Conservation (phyloP, 768 basidiomycete species). For the Lactarius quietus region DNA sequence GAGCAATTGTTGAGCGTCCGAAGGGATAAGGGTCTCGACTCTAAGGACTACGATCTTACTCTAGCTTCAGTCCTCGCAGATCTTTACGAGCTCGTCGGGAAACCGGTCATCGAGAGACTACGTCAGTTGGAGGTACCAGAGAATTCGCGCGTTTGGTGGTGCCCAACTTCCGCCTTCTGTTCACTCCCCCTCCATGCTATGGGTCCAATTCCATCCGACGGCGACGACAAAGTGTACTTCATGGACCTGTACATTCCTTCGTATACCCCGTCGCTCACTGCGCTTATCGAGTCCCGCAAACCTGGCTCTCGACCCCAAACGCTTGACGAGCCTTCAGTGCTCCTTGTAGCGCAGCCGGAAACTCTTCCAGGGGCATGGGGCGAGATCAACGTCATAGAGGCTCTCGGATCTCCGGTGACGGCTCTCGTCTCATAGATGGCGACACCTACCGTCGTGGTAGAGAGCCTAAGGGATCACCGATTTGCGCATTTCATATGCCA, state of each 20-base stretch:
- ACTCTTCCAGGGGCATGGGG: not conserved
- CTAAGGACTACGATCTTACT: not conserved
- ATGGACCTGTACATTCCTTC: not conserved
- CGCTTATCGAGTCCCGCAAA: not conserved
- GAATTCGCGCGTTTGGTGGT: not conserved
- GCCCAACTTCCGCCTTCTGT: not conserved
- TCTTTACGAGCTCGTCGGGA: not conserved
- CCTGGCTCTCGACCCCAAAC: not conserved
- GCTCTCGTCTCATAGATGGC: not conserved
- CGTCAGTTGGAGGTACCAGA: not conserved
- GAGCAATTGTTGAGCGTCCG: too few relatives aligned
- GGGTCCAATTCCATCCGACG: slow-evolving; percentile 4
- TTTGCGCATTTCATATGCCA: too few relatives aligned
- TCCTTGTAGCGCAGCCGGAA: slow-evolving; percentile 4
- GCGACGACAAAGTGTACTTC: not conserved
- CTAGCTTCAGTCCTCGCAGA: not conserved
- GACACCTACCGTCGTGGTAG: not conserved
- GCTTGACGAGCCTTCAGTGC: slow-evolving; percentile 1
- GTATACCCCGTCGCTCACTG: too few relatives aligned
- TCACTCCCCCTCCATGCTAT: slow-evolving; percentile 9
- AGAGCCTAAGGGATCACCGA: not conserved
- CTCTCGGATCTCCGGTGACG: not conserved
- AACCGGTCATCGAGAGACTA: too few relatives aligned
- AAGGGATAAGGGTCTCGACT: not conserved
- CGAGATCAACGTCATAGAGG: not conserved